Evolutionary conservation across 129 eudicot species (phyloP).

Genomic region (Ambrosia trifida): DNA sequence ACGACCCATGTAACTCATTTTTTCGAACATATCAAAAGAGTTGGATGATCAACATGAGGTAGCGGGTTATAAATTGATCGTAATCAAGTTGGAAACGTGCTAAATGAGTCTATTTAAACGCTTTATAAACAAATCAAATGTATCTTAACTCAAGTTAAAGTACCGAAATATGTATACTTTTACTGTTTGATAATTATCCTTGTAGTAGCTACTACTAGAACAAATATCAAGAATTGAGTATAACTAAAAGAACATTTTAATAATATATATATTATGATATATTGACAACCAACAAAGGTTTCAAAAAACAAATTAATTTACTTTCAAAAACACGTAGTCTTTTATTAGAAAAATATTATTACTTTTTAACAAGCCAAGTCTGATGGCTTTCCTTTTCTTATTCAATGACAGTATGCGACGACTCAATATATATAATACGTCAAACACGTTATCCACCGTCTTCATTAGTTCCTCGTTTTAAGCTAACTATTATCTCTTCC

Average conservation of each 20-base stretch:
- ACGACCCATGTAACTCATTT: no score
- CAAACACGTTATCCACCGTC: slow-evolving; percentile 33
- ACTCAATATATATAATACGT: slow-evolving; percentile 20
- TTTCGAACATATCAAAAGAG: no score
- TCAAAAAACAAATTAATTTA: not conserved
- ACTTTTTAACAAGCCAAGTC: not conserved
- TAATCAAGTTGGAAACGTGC: not conserved
- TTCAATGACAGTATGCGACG: slow-evolving; percentile 26
- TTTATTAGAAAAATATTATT: not conserved
- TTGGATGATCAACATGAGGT: no score
- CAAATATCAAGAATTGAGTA: no score
- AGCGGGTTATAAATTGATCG: not conserved
- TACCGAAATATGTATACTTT: no score
- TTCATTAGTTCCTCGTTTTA: slow-evolving; percentile 31
- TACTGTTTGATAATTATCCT: no score
- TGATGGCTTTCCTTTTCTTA: slow-evolving; percentile 34
- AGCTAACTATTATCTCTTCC: slow-evolving; percentile 17
- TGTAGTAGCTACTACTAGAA: no score
- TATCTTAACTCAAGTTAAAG: no score
- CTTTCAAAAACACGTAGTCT: not conserved
- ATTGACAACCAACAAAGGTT: not conserved
- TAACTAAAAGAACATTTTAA: not conserved
- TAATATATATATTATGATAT: not conserved
- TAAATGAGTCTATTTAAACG: no score
- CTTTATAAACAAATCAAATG: no score